A percentile compares a stretch with the other conserved stretches of the same genome.
Conservation (phyloP, 257 asterid genomes). For the Forsythia suspensa region DNA sequence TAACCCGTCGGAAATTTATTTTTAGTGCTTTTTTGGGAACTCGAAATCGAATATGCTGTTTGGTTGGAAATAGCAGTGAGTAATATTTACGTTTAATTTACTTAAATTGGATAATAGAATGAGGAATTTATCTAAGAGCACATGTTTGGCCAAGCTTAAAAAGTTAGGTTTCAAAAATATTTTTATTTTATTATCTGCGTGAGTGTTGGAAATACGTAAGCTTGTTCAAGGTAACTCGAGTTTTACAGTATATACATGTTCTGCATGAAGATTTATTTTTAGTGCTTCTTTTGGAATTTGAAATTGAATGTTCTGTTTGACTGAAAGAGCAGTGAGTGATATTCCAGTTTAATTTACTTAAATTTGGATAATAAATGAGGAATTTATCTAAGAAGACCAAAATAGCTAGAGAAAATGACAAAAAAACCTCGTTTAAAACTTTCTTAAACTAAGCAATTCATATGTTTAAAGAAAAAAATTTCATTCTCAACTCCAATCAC, state of each 20-base stretch:
- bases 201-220: not conserved
- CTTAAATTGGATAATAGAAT: not conserved
- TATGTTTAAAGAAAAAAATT: no score
- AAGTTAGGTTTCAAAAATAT: no score
- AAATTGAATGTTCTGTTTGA: not conserved
- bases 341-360: not conserved
- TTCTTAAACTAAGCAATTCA: no score
- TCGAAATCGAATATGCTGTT: not conserved
- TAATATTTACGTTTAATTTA: no score
- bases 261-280: not conserved
- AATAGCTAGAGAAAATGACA: not conserved
- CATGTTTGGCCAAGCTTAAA: no score
- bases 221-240: not conserved
- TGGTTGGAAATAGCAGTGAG: not conserved
- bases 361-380: not conserved
- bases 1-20: not conserved
- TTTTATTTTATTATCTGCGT: no score
- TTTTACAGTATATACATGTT: not conserved
- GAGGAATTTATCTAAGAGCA: not conserved
- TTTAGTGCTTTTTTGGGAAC: not conserved
- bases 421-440: no score
- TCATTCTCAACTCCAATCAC: no score
- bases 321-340: not conserved
- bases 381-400: not conserved
- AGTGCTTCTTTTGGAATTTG: not conserved